Evolutionary conservation across 2,329 filamentous ascomycete genomes (phyloP).

Genomic region (Knoxdaviesia proteae): DNA sequence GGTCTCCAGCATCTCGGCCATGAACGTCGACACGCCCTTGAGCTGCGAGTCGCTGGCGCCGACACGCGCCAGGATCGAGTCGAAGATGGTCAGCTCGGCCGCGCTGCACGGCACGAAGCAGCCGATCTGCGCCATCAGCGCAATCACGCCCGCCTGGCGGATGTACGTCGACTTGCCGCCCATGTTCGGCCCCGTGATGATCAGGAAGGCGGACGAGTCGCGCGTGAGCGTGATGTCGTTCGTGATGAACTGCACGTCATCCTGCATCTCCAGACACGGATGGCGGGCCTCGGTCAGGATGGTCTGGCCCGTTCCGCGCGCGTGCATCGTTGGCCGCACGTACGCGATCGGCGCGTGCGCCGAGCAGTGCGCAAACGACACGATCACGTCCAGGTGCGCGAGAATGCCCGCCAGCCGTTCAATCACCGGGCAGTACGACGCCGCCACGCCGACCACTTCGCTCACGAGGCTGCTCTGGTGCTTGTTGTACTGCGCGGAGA

Average conservation of each 20-base stretch:
- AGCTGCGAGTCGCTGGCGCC: conserved; percentile 92
- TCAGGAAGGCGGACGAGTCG: conserved; percentile 68
- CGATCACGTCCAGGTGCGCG: conserved; percentile 85
- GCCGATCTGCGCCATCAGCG: conserved; percentile 89
- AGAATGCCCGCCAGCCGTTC: conserved; percentile 76
- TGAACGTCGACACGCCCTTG: conserved; percentile 95
- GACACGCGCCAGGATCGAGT: conserved; percentile 88
- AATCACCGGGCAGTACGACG: conserved; percentile 83
- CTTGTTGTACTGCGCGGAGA: conserved; percentile 84
- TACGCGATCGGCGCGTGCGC: conserved; percentile 86
- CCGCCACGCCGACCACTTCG: conserved; percentile 82
- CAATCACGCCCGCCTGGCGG: conserved; percentile 88
- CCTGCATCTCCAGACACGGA: conserved; percentile 96
- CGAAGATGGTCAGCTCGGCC: conserved; percentile 87
- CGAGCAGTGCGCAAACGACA: conserved; percentile 80
- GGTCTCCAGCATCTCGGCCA: conserved; percentile 99
- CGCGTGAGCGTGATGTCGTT: conserved; percentile 77
- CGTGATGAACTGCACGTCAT: conserved; percentile 95
- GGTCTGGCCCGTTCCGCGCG: conserved; percentile 71
- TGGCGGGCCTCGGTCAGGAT: conserved; percentile 84
- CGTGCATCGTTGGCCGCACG: conserved; percentile 74
- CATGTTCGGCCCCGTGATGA: conserved; percentile 98
- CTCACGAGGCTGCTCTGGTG: conserved; percentile 79
- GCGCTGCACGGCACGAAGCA: conserved; percentile 86
- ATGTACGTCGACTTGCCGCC: conserved; percentile 98